Base-by-base conservation (phyloP, 768 basidiomycete genomes). In the Suillus plorans region DNA sequence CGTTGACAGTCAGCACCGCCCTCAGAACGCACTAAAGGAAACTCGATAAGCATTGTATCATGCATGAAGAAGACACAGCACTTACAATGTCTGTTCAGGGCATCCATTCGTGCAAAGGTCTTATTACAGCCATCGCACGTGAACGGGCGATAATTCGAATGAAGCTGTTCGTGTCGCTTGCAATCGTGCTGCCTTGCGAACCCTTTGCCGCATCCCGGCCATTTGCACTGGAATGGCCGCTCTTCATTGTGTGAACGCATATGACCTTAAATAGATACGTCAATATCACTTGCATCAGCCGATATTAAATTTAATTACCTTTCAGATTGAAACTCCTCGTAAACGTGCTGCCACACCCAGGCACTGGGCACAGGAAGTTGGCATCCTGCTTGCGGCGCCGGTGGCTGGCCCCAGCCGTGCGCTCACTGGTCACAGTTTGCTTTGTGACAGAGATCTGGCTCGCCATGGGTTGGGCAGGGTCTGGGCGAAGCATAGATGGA, bases 151-250 rank as follows among this genome's bases (percentile, higher is more conserved):
- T 94, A 90, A 70, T 97, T 96, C 64, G 92, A 89, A 74, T 99
- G 96, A 49, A 99, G 82, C 69, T 95, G 91, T 76, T 97, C 96
- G 70, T 99, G 97, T 3, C 95, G 86, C 74, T 97, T 98, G 78
- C 96, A 97, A 75, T 99, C 96, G 72, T 97, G 96, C 74, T 97
- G 94, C 63, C 95, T 79, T 34, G 92, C 95, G 67, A 97, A 96
- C 28, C 95, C 94, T 78, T 97, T 97, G 34, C 89, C 90, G 72
- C 95, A 98, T 28, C 94, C 95, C 1, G 94, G 93, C 89, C 94
- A 97, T 71, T 92, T 89, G 79, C 95, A 98, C 75, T 90, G 87
- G 83, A 95, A 98, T 39, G 95, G 95, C 67, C 94, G 90, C 77
- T 97, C 94, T 75, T 96, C 95, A 66, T 92, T 95, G 71, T 97